Base-by-base conservation (phyloP, 73 alveolate species). In the Breviolum minutum region DNA sequence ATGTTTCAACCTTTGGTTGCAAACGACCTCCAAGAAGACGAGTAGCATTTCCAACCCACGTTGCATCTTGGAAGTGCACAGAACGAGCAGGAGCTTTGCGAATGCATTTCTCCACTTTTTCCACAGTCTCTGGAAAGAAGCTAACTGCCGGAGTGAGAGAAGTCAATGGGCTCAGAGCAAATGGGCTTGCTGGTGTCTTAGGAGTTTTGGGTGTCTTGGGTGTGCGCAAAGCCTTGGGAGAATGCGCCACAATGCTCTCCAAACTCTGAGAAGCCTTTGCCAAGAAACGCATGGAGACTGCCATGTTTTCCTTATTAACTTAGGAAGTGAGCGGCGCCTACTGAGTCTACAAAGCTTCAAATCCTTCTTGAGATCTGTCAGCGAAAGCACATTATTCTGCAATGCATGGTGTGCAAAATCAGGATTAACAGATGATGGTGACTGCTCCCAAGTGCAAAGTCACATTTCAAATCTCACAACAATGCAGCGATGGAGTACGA, bases 191-290 rank as follows among this genome's bases (percentile, higher is more conserved):
- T 7, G 97, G 97, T 8, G 97, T 91, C 97, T 91, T 91, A 7
- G 97, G 97, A 20, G 88, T 91, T 64, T 71, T 91, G 48, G 98
- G 98, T 13, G 98, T 92, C 82, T 73, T 92, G 68, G 98, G 98
- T 6, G 91, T 92, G 98, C 98, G 91, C 91, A 76, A 64, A 29
- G 98, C 89, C 54, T 63, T 92, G 22, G 98, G 98, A 10, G 97
- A 91, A 71, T 74, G 98, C 22, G 98, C 85, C 79, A 92, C 98
- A 32, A 92, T 73, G 90, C 74, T 92, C 98, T 92, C 87, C 81
- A 81, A 92, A 81, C 84, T 86, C 94, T 86, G 77, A 13, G 84
- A 87, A 32, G 95, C 95, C 95, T 87, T 63, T 63, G 95, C 95
- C 95, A 87, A 73, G 95, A 87, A 87, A 7, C 95, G 95, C 95